A percentile compares a stretch with the other conserved stretches of the same genome.
Evolutionary conservation across 768 basidiomycete genomes (phyloP).

Genomic region (Lactarius vividus): DNA sequence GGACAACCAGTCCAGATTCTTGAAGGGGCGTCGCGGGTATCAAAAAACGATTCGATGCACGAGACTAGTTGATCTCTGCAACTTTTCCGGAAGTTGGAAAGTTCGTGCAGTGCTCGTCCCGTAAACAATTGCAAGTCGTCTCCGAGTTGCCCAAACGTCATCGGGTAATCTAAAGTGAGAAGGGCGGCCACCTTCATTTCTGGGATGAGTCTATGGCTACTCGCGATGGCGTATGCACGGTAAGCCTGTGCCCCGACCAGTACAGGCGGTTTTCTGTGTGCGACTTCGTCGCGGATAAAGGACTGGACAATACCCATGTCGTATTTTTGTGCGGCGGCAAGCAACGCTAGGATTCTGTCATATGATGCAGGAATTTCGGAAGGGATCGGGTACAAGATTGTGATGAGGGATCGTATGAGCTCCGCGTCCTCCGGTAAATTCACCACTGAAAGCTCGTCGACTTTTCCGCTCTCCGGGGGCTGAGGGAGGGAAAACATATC

Average conservation of each 20-base stretch:
- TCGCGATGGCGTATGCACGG: conserved; percentile 25
- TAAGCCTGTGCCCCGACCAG: conserved; percentile 6
- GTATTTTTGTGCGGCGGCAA: conserved; percentile 29
- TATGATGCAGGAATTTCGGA: not conserved
- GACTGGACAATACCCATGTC: conserved; percentile 21
- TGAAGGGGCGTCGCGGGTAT: not conserved
- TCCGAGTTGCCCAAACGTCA: conserved; percentile 6
- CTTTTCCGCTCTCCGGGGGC: conserved; percentile 8
- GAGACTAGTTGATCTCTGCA: not conserved
- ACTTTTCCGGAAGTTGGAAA: not conserved
- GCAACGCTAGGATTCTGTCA: not conserved
- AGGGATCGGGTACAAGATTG: conserved; percentile 21
- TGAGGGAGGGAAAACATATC: conserved; percentile 35
- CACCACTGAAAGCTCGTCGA: conserved; percentile 12
- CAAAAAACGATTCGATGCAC: not conserved
- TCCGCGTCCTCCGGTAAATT: conserved; percentile 25
- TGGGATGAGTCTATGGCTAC: conserved; percentile 1
- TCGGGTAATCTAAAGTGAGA: conserved; percentile 2
- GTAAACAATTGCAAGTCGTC: not conserved
- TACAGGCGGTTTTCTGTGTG: not conserved
- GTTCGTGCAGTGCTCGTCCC: not conserved
- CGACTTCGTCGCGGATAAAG: not conserved
- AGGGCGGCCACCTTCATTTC: not conserved
- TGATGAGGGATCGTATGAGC: conserved; percentile 19
- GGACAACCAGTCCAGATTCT: not conserved